Percentiles rank a stretch among this genome's conserved stretches.
These are phyloP conservation scores for Fomitopsis pulvina DNA, from an alignment of 768 basidiomycete genomes.

Conservation along the genomic window DNA sequence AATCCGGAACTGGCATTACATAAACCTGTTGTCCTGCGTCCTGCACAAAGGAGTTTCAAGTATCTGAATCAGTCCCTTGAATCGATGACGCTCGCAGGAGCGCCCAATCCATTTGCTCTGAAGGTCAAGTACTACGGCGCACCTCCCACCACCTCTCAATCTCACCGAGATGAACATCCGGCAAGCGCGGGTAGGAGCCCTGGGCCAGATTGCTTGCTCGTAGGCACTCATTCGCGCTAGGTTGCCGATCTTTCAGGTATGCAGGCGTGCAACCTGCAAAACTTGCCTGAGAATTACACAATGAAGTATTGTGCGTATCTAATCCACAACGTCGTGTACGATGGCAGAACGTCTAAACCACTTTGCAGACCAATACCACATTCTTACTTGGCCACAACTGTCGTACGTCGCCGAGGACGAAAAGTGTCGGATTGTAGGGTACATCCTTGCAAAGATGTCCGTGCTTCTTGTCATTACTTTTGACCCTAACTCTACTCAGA, in stretches of 20 bases:
- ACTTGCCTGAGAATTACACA: constrained; percentile 87
- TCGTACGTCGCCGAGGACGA: constrained; percentile 91
- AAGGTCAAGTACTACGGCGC: background rate
- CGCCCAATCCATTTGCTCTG: no score
- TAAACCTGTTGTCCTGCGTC: no score
- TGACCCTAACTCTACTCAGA: background rate
- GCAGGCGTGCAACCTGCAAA: constrained; percentile 92
- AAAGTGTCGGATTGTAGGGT: constrained; percentile 86
- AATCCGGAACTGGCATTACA: background rate
- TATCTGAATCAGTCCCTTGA: background rate
- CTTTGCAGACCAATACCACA: constrained; percentile 75
- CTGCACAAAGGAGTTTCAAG: no score
- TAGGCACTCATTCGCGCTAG: constrained; percentile 32
- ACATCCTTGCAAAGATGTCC: constrained; percentile 94
- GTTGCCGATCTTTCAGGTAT: constrained; percentile 85
- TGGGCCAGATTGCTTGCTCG: background rate
- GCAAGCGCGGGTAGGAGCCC: constrained; percentile 24
- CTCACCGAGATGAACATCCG: constrained; percentile 39
- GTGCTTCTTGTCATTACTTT: constrained; percentile 15
- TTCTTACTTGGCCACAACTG: constrained; percentile 87
- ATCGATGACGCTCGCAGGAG: no score
- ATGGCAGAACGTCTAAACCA: background rate
- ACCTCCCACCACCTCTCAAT: background rate
- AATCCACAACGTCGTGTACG: background rate
- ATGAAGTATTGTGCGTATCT: constrained; percentile 64